Conservation (phyloP, 352 stramenopile species). For the Blastocystis sp. region DNA sequence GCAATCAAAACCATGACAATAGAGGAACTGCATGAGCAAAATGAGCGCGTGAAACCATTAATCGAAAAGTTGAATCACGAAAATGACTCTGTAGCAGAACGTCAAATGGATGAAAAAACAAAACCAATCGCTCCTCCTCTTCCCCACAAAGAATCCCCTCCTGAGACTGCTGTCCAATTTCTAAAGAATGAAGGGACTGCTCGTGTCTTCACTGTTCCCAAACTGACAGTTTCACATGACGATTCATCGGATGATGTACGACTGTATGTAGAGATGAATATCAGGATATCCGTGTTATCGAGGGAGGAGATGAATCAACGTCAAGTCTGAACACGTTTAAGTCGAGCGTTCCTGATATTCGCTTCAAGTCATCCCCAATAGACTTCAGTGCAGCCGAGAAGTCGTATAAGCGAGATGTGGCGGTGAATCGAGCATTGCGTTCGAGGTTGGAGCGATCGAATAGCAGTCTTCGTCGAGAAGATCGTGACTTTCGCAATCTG, state of each 20-base stretch:
- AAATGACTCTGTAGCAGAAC: neutral
- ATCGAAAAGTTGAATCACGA: neutral
- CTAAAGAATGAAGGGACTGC: neutral
- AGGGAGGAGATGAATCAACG: neutral
- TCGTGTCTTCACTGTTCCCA: neutral
- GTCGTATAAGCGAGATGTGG: neutral
- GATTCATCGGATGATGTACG: slow-evolving; percentile 20
- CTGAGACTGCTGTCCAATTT: neutral
- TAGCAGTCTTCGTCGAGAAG: slow-evolving; percentile 12
- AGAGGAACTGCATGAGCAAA: slow-evolving; percentile 10
- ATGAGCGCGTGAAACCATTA: neutral
- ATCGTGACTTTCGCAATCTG: neutral
- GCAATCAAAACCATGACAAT: neutral
- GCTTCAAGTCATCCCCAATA: neutral
- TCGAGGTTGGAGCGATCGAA: slow-evolving; percentile 3
- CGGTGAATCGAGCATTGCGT: neutral
- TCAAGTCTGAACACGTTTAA: slow-evolving; percentile 24
- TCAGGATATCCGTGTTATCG: neutral
- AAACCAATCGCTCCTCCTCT: neutral
- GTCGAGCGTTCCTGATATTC: neutral
- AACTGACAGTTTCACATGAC: slow-evolving; percentile 7
- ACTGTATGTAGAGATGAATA: neutral
- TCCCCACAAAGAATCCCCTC: neutral
- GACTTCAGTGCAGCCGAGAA: neutral
- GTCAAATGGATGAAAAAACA: neutral